Base-by-base conservation (phyloP, 73 alveolate genomes). In the Paramecium pentaurelia region DNA sequence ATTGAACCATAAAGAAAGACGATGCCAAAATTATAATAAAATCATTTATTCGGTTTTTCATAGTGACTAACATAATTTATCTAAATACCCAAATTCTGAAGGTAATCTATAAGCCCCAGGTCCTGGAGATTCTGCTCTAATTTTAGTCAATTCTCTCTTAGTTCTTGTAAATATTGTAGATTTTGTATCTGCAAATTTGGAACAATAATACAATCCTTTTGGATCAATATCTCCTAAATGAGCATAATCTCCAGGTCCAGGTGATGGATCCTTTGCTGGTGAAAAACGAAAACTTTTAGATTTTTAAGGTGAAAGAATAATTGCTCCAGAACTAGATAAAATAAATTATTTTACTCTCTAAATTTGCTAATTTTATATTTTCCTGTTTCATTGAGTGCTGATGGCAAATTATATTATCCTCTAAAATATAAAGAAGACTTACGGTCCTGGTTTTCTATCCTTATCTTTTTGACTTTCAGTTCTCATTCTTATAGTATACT, bases 91-190 rank as follows among this genome's bases (percentile, higher is more conserved):
- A 64, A 87, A 87, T 59, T 87, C 93, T 20, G 88, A 42, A 34
- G 93, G 93, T 25, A 87, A 59, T 64, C 88, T 87, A 40, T 87
- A 87, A 12, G 49, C 64, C 7, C 93, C 93, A 34, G 93, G 93
- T 30, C 93, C 93, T 32, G 93, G 93, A 36, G 93, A 75, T 6
- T 0, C 12, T 4, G 42, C 60, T 11, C 88, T 4, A 37, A 45
- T 37, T 37, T 40, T 75, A 34, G 36, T 40, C 0, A 37, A 34
- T 14, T 75, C 60, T 36, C 88, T 75, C 37, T 75, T 75, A 2
- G 88, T 42, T 38, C 16, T 75, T 32, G 88, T 75, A 12, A 75
- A 75, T 11, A 45, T 75, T 0, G 58, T 75, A n/a, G 88, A 37
- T 37, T 75, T 75, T 2, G 36, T 75, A 75, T 75, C 88, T 14